Evolutionary conservation across 2,329 filamentous ascomycete genomes (phyloP).

Genomic region (Mariannaea sp.): DNA sequence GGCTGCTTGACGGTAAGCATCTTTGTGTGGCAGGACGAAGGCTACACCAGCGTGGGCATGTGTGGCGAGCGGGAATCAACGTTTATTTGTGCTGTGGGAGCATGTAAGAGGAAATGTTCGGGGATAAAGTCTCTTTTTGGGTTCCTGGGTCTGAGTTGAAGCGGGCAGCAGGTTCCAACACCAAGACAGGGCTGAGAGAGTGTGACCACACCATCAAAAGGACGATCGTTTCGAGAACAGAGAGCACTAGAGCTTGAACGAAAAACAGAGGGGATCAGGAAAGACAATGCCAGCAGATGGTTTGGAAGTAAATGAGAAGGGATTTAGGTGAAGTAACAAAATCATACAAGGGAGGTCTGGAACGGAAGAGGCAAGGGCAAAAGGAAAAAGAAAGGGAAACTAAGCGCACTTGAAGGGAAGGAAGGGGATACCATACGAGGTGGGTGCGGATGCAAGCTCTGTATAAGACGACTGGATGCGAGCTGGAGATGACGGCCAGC

Average conservation of each 20-base stretch:
- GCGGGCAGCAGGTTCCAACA: constrained; percentile 4
- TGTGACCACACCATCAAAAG: not conserved
- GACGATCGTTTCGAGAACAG: not conserved
- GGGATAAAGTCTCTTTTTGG: constrained; percentile 22
- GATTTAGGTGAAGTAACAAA: not conserved
- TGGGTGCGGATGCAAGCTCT: constrained; percentile 34
- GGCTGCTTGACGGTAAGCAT: constrained; percentile 68
- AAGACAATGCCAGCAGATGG: not conserved
- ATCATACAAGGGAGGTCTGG: not conserved
- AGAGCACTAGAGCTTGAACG: not conserved
- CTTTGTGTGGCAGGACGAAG: constrained; percentile 46
- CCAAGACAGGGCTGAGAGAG: not conserved
- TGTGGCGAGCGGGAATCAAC: constrained; percentile 25
- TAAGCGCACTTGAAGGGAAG: constrained; percentile 23
- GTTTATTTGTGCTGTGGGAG: constrained; percentile 14
- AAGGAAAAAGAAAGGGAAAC: constrained; percentile 17
- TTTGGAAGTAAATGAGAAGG: not conserved
- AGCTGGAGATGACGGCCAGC: constrained; percentile 56
- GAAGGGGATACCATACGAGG: constrained; percentile 29
- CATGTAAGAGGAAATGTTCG: constrained; percentile 18
- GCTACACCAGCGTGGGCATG: constrained; percentile 38
- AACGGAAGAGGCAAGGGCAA: not conserved
- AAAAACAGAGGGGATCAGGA: not conserved
- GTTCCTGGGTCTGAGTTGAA: not conserved
- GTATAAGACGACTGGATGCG: constrained; percentile 34